Conservation (phyloP, 345 rosid species). For the Heritiera littoralis region DNA sequence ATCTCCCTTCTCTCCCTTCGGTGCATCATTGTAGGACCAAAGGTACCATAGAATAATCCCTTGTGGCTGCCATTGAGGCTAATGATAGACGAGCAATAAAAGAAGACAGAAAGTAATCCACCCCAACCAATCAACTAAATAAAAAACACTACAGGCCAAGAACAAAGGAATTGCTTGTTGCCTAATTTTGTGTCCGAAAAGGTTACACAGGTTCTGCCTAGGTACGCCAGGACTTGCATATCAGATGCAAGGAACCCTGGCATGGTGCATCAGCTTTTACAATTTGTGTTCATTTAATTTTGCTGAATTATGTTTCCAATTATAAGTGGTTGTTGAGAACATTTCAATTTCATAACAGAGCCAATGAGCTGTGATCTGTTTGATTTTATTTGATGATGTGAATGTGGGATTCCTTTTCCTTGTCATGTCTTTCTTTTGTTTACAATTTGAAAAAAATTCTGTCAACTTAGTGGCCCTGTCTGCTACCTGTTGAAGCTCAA, state of each 20-base stretch:
- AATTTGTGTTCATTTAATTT: neutral
- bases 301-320: neutral
- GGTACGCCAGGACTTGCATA: neutral
- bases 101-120: slow-evolving; percentile 21
- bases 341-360: slow-evolving; percentile 9
- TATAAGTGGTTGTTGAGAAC: slow-evolving; percentile 26
- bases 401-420: slow-evolving; percentile 1
- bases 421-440: slow-evolving; percentile 13
- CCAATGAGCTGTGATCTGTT: slow-evolving; percentile 20
- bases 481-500: neutral
- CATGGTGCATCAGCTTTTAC: slow-evolving; percentile 17
- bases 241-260: slow-evolving; percentile 6
- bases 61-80: slow-evolving; percentile 19
- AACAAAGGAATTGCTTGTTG: neutral
- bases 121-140: neutral
- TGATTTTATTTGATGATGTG: slow-evolving; percentile 18
- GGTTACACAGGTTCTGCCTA: slow-evolving; percentile 16
- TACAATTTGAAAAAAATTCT: neutral
- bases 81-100: neutral
- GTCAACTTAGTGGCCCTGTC: neutral
- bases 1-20: neutral
- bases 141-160: neutral
- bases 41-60: slow-evolving; percentile 20
- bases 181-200: slow-evolving; percentile 2
- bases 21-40: slow-evolving; percentile 24